Evolutionary conservation across 495 filamentous ascomycete genomes (phyloP).

Genomic region (Trichoderma orchidacearum): DNA sequence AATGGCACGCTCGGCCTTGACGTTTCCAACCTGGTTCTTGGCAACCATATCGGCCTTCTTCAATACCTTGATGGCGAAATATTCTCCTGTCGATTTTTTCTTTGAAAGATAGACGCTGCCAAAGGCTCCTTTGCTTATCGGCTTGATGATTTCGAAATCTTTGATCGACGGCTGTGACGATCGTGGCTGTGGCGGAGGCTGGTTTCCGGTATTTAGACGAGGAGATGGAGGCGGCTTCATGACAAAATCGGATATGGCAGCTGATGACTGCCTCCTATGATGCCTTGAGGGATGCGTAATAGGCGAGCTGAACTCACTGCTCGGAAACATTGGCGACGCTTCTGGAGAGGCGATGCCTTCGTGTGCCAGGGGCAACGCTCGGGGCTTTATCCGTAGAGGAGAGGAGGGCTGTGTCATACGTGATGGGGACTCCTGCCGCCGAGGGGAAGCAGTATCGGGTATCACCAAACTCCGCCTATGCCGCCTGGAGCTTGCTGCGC

Average conservation of each 20-base stretch:
- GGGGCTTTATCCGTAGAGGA: slow-evolving; percentile 78
- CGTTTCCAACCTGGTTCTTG: slow-evolving; percentile 98
- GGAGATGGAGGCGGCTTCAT: slow-evolving; percentile 67
- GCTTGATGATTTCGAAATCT: slow-evolving; percentile 98
- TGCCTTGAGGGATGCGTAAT: slow-evolving; percentile 27
- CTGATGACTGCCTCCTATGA: slow-evolving; percentile 86
- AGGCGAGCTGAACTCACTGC: slow-evolving; percentile 68
- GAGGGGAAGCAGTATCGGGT: slow-evolving; percentile 59
- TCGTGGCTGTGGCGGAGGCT: slow-evolving; percentile 55
- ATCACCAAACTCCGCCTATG: slow-evolving; percentile 73
- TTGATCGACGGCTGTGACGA: slow-evolving; percentile 92
- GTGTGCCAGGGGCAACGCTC: slow-evolving; percentile 51
- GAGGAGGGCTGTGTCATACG: slow-evolving; percentile 63
- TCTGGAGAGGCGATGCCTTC: slow-evolving; percentile 76
- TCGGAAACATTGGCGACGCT: slow-evolving; percentile 72
- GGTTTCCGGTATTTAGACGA: slow-evolving; percentile 55
- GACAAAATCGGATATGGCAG: slow-evolving; percentile 55
- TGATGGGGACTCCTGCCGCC: slow-evolving; percentile 75
- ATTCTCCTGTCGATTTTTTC: slow-evolving; percentile 96
- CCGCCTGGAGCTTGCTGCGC: slow-evolving; percentile 56
- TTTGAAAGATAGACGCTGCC: slow-evolving; percentile 95
- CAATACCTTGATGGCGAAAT: slow-evolving; percentile 94
- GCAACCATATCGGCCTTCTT: slow-evolving; percentile 99
- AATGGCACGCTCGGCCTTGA: slow-evolving; percentile 97
- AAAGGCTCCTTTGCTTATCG: slow-evolving; percentile 97